Percentiles rank a stretch among this genome's conserved stretches.
Conservation (phyloP, 768 basidiomycete genomes). For the Lepiota venenata region DNA sequence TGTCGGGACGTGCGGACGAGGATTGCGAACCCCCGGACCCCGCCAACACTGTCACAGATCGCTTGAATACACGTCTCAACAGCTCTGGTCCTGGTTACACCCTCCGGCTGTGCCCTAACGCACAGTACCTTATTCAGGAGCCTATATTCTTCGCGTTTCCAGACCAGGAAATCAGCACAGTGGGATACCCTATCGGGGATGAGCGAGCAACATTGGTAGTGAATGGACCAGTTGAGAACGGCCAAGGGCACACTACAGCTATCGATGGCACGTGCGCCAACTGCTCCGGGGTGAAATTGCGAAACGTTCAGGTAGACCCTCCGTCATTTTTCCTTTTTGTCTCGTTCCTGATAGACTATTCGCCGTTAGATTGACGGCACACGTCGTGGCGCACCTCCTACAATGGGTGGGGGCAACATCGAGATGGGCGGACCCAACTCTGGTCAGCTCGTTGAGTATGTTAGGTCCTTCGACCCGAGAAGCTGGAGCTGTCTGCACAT, state of each 20-base stretch:
- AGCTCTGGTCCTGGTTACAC: conserved; percentile 64
- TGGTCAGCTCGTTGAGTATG: conserved; percentile 73
- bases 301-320: conserved; percentile 63
- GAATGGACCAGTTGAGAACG: conserved; percentile 57
- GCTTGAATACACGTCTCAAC: conserved; percentile 61
- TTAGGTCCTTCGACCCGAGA: conserved; percentile 72
- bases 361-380: conserved; percentile 66
- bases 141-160: conserved; percentile 64
- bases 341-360: not conserved
- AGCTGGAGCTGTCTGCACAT: conserved; percentile 85
- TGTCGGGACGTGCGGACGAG: conserved; percentile 8
- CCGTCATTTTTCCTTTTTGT: not conserved
- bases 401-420: conserved; percentile 69
- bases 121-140: conserved; percentile 59
- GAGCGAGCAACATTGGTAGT: conserved; percentile 70
- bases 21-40: conserved; percentile 49
- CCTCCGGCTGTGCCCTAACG: conserved; percentile 61
- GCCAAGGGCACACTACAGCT: conserved; percentile 68
- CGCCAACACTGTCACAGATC: conserved; percentile 56
- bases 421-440: conserved; percentile 80
- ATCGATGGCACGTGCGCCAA: conserved; percentile 61
- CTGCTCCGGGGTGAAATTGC: conserved; percentile 58
- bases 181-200: conserved; percentile 67
- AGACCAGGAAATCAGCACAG: conserved; percentile 79
- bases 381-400: conserved; percentile 49